These are phyloP conservation scores for Apiotrichum siamense DNA, from an alignment of 1,284 basidiomycete genomes.

Conservation along the genomic window DNA sequence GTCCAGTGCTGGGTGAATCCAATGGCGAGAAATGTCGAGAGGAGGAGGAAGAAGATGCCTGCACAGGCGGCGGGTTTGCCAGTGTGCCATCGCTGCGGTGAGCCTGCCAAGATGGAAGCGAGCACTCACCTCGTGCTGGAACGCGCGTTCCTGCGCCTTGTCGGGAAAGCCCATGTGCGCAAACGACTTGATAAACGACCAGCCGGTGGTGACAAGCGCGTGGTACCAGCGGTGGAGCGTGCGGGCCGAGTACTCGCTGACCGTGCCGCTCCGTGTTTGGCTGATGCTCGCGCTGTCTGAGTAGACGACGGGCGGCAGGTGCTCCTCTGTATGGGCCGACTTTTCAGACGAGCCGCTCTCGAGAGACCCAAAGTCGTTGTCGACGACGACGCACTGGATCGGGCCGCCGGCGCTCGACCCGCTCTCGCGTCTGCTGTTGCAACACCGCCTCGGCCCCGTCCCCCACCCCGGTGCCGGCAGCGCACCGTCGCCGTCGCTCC, in stretches of 20 bases:
- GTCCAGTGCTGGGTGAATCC: background rate
- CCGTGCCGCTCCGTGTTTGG: background rate
- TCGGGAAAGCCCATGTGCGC: conserved; percentile 38
- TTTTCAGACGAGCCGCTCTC: conserved; percentile 9
- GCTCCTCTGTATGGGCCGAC: background rate
- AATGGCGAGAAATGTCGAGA: conserved; percentile 26
- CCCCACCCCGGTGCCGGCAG: no score
- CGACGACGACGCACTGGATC: conserved; percentile 31
- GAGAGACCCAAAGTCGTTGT: conserved; percentile 26
- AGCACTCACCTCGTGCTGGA: conserved; percentile 35
- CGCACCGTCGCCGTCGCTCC: no score
- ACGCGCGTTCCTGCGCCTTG: conserved; percentile 33
- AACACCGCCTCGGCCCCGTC: no score
- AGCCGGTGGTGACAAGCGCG: background rate
- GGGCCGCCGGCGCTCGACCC: no score
- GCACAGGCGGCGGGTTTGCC: conserved; percentile 33
- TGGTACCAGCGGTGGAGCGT: background rate
- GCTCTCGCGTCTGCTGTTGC: no score
- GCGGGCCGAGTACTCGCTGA: background rate
- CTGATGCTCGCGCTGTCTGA: background rate
- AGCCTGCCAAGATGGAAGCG: background rate
- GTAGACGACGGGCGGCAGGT: background rate
- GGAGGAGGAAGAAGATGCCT: conserved; percentile 30
- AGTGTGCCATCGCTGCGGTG: conserved; percentile 28
- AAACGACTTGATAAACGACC: background rate